Percentiles rank a stretch among this genome's conserved stretches.
These are phyloP conservation scores for Termitomyces sp. DNA, from an alignment of 768 basidiomycete species.

Conservation along the genomic window DNA sequence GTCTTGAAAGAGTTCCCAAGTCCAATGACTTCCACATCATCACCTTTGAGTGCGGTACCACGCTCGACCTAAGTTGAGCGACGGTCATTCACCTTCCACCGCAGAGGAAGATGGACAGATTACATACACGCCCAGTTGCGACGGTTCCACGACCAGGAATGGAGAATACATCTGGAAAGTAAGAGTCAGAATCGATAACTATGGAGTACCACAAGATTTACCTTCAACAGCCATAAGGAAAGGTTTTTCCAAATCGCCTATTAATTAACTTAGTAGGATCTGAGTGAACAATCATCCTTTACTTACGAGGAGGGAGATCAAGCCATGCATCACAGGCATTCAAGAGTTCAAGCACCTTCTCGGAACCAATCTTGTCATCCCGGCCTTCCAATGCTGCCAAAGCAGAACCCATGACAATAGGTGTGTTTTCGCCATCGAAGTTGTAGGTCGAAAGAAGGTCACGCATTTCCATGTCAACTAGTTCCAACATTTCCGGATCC, in stretches of 20 bases:
- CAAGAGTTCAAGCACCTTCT: constrained; percentile 79
- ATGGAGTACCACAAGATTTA: constrained; percentile 16
- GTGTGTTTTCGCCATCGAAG: constrained; percentile 95
- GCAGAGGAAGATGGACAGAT: not conserved
- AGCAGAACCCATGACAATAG: constrained; percentile 97
- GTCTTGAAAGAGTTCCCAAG: constrained; percentile 81
- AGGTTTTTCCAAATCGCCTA: constrained; percentile 95
- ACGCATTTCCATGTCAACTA: constrained; percentile 99
- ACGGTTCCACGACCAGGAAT: constrained; percentile 99
- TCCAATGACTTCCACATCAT: constrained; percentile 91
- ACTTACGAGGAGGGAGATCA: constrained; percentile 83
- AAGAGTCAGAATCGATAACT: not conserved
- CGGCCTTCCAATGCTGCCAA: constrained; percentile 90
- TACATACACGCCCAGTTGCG: constrained; percentile 80
- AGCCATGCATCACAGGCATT: constrained; percentile 91
- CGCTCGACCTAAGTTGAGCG: constrained; percentile 67
- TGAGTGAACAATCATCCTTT: not conserved
- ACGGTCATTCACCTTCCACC: not conserved
- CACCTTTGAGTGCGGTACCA: constrained; percentile 85
- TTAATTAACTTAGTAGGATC: not conserved
- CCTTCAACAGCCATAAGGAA: constrained; percentile 95
- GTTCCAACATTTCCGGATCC: constrained; percentile 97
- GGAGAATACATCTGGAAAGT: constrained; percentile 74
- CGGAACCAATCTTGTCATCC: constrained; percentile 70
- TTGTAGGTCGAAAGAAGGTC: constrained; percentile 89